Evolutionary conservation across 495 filamentous ascomycete species (phyloP), one percentile per base, ranked within the genome.

Genomic region (Penicillium parvum): DNA sequence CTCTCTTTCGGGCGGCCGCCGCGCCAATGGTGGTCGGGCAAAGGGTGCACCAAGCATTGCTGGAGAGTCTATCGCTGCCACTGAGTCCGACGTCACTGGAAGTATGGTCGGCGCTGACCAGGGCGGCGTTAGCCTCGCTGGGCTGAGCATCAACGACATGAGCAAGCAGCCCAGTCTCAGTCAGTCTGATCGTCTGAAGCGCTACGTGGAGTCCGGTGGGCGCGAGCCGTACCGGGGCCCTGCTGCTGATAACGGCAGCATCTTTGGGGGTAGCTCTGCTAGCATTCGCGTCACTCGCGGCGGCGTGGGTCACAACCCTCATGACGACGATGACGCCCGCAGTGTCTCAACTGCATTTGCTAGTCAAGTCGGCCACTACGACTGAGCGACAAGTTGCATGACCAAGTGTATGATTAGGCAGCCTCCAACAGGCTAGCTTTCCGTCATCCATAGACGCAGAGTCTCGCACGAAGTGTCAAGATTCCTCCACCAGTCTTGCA

Each of bases 261-360:
- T 88, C 32, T 90, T 84, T 47, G 82, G 82, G 8, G 85, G 86
- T 32, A 88, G 86, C 47, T 85, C 80, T 30, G 70, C 81, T 38
- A 72, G 77, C 48, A 72, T 80, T 50, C 74, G 71, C 33, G 68
- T 73, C 17, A 71, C 71, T 28, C 73, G 73, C 41, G 75, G 73
- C 21, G 52, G 56, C 14, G 68, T 72, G 7, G 72, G 72, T n/a
- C 66, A 74, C 21, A 61, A 44, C 11, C 11, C 71, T 18, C 66
- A 70, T 12, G 70, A 79, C 35, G 92, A 97, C 50, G 92, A 99
- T 47, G 92, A 97, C 60, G 86, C 90, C 44, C 86, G 91, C 63
- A 96, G 91, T 61, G 79, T 97, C 53, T 95, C 87, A 49, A 96
- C 91, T 20, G 89, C 89, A 5, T 97, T 96, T 69, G 91, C 90